A percentile compares a stretch with the other conserved stretches of the same genome.
These are phyloP conservation scores for Pythium graminicola DNA, from an alignment of 352 stramenopile species.

Conservation along the genomic window DNA sequence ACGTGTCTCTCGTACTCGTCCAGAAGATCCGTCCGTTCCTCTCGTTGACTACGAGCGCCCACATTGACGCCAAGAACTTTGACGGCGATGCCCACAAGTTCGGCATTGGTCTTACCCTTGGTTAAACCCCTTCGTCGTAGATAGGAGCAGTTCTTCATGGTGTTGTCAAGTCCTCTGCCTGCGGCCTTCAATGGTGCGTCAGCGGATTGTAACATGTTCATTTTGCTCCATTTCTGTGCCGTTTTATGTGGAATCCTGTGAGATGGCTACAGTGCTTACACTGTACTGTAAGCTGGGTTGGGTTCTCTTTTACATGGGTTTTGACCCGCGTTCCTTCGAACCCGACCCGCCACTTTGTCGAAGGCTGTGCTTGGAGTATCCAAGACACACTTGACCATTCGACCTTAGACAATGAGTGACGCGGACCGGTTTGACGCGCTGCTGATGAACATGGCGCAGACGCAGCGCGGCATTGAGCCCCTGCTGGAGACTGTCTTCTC, in stretches of 20 bases:
- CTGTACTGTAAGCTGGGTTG: not conserved
- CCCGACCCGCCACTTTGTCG: too few species aligned
- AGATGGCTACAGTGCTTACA: not conserved
- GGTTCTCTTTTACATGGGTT: not conserved
- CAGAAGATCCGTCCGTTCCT: constrained; percentile 85
- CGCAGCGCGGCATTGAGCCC: constrained; percentile 95
- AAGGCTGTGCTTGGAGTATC: constrained; percentile 2
- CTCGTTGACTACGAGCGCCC: constrained; percentile 72
- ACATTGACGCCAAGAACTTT: constrained; percentile 90
- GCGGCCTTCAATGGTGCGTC: not conserved
- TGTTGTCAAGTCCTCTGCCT: constrained; percentile 8
- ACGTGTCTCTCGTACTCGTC: constrained; percentile 78
- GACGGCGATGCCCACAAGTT: constrained; percentile 89
- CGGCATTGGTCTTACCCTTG: constrained; percentile 80
- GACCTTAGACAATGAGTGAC: constrained; percentile 44
- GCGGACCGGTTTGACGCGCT: constrained; percentile 90
- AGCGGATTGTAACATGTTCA: constrained; percentile 21
- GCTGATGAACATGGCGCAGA: constrained; percentile 96
- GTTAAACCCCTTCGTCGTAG: constrained; percentile 41
- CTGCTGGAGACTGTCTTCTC: constrained; percentile 98
- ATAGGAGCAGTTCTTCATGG: constrained; percentile 7
- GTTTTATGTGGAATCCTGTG: not conserved
- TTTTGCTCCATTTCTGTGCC: constrained; percentile 10
- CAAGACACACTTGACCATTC: constrained; percentile 10
- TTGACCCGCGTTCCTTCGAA: not conserved